Base-by-base conservation (phyloP, 2,329 filamentous ascomycete species). In the Blastomyces parvus region DNA sequence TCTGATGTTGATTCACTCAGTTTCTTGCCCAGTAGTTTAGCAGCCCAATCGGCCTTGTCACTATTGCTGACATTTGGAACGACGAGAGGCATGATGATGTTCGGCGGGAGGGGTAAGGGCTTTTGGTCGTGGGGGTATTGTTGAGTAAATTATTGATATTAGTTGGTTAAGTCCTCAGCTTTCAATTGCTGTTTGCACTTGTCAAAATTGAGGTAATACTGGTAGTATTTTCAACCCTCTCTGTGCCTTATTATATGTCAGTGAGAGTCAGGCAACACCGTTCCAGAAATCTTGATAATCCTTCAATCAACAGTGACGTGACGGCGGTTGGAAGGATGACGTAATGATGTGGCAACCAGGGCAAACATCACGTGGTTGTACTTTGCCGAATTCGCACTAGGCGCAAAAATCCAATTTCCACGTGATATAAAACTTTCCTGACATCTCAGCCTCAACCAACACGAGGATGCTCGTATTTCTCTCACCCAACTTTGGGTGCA, bases 1-100 rank as follows among this genome's bases (percentile, higher is more conserved):
- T 66, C 72, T n/a, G 66, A 73, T 4, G 68, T 65, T 2, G 68
- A 65, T 1, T 79, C 76, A 46, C 73, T 73, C 50, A 81, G 71
- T 61, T 74, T 79, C 73, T 81, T 81, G 60, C 79, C 79, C 57
- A 77, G 71, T 40, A 81, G 71, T 69, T 80, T 80, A 56, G 69
- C 72, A 60, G 73, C 70, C 79, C 79, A 81, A 60, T 77, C 74
- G 38, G 72, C 70, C 69, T 74, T 74, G 61, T 74, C 70, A 46
- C 70, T 70, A 59, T 65, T 59, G 69, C 71, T 77, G 67, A 80
- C 70, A 60, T 76, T 74, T 25, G 78, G 78, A 44, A 80, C 73
- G 63, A 81, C 76, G 62, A 81, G 78, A 70, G 79, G 79, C 79
- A 81, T 81, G 50, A 19, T 73, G 64, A 40, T 30, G 25, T n/a